These are phyloP conservation scores for Populus euphratica DNA, from an alignment of 345 rosid genomes.

Conservation along the genomic window DNA sequence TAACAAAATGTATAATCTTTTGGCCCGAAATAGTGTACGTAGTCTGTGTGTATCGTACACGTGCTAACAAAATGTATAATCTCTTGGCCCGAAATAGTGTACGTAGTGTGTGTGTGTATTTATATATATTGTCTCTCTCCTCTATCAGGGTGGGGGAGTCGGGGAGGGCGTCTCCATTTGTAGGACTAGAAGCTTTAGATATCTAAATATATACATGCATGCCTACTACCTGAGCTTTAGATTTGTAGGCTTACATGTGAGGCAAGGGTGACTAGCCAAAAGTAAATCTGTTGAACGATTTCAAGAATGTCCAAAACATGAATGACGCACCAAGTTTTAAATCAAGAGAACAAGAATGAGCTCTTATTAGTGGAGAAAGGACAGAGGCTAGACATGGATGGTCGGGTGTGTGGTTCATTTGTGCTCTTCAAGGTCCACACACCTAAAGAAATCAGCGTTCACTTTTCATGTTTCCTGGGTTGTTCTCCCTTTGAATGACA, in stretches of 20 bases:
- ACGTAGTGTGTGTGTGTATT: too few relatives aligned
- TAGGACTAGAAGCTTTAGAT: conserved; percentile 10
- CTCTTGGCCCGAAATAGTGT: neutral
- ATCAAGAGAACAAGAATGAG: conserved; percentile 38
- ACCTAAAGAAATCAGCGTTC: conserved; percentile 22
- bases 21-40: neutral
- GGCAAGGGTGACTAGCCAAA: conserved; percentile 21
- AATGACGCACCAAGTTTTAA: conserved; percentile 27
- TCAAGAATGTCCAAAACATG: conserved; percentile 15
- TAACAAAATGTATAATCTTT: neutral
- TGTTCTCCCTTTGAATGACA: conserved; percentile 24
- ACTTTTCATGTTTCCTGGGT: conserved; percentile 1
- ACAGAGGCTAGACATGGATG: conserved; percentile 25
- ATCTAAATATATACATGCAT: neutral
- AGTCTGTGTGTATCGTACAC: too few relatives aligned
- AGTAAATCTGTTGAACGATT: conserved; percentile 1
- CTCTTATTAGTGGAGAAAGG: neutral
- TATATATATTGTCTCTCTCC: too few relatives aligned
- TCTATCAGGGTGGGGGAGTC: too few relatives aligned
- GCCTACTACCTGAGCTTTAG: conserved; percentile 11
- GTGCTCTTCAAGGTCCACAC: conserved; percentile 23
- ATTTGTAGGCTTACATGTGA: conserved; percentile 23
- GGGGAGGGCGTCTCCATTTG: neutral
- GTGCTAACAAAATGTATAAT: neutral
- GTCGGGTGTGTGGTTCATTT: conserved; percentile 23